phyloP scores from a whole-genome alignment of 2,329 filamentous ascomycete species.

The Penicillium sp. region DNA sequence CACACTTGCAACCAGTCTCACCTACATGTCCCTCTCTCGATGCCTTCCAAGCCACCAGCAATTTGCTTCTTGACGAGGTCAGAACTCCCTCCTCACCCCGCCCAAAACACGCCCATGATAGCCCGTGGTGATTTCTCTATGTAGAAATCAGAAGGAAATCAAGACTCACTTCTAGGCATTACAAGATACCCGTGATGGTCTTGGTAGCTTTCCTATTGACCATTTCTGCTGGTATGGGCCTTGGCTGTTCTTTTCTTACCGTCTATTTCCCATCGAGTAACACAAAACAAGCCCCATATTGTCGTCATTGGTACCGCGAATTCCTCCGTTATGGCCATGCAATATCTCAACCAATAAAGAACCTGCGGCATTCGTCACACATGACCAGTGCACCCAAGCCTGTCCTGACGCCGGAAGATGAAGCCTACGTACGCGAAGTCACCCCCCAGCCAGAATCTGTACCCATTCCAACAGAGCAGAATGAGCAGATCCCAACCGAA shows the following conservation, averaged over 20 bases:
- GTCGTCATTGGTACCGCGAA: background rate
- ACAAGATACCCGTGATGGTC: too few relatives aligned
- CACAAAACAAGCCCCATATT: background rate
- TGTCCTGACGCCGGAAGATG: constrained; percentile 61
- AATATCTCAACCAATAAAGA: constrained; percentile 46
- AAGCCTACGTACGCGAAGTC: constrained; percentile 55
- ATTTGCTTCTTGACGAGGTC: background rate
- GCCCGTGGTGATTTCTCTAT: too few relatives aligned
- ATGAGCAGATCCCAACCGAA: background rate
- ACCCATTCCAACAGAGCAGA: background rate
- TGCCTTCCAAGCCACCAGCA: background rate
- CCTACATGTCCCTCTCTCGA: background rate
- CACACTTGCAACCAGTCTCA: background rate
- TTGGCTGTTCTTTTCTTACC: background rate
- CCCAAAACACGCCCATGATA: too few relatives aligned
- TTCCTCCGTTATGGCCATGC: constrained; percentile 27
- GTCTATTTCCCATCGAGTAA: background rate
- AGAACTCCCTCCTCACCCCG: background rate
- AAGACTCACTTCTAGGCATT: too few relatives aligned
- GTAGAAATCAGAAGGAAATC: too few relatives aligned
- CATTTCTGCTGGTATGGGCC: too few relatives aligned
- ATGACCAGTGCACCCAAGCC: constrained; percentile 34
- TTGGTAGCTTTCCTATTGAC: too few relatives aligned
- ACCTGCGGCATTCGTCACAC: constrained; percentile 37
- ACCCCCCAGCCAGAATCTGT: constrained; percentile 43